Percentiles rank a stretch among this genome's conserved stretches.
Conservation (phyloP, 2,329 filamentous ascomycete genomes). For the Parasarocladium wereldwijsianum region DNA sequence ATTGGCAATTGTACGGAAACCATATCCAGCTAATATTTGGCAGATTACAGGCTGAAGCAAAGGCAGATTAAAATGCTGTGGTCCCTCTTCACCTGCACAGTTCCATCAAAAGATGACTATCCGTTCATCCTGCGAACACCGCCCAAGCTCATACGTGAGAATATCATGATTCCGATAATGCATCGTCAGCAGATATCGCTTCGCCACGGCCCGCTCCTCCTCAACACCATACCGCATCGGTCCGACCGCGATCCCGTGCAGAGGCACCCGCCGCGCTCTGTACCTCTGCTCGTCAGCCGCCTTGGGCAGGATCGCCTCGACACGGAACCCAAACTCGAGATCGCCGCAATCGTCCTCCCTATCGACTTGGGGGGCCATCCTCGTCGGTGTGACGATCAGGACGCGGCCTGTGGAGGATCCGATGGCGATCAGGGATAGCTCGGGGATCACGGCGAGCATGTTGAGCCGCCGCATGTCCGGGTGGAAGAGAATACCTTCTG, state of each 20-base stretch:
- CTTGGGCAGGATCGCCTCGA: conserved; percentile 38
- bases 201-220: conserved; percentile 12
- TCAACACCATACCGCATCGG: conserved; percentile 31
- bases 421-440: conserved; percentile 53
- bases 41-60: too few relatives aligned
- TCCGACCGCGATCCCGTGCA: conserved; percentile 54
- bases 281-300: conserved; percentile 27
- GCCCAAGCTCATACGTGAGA: conserved; percentile 51
- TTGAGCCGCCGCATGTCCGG: conserved; percentile 30
- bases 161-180: conserved; percentile 59
- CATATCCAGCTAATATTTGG: too few relatives aligned
- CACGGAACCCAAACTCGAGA: conserved; percentile 33
- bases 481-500: conserved; percentile 13
- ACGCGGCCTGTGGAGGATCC: conserved; percentile 54
- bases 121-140: conserved; percentile 21
- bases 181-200: conserved; percentile 53
- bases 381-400: conserved; percentile 43
- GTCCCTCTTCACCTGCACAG: too few relatives aligned
- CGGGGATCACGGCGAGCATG: conserved; percentile 50
- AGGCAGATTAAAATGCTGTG: too few relatives aligned
- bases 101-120: conserved; percentile 19
- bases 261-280: conserved; percentile 22
- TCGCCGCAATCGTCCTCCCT: too few relatives aligned
- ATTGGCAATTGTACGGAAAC: too few relatives aligned
- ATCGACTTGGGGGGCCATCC: too few relatives aligned